Evolutionary conservation across 495 filamentous ascomycete species (phyloP), one percentile per base, ranked within the genome.

Genomic region (Mytilinidion resinicola): DNA sequence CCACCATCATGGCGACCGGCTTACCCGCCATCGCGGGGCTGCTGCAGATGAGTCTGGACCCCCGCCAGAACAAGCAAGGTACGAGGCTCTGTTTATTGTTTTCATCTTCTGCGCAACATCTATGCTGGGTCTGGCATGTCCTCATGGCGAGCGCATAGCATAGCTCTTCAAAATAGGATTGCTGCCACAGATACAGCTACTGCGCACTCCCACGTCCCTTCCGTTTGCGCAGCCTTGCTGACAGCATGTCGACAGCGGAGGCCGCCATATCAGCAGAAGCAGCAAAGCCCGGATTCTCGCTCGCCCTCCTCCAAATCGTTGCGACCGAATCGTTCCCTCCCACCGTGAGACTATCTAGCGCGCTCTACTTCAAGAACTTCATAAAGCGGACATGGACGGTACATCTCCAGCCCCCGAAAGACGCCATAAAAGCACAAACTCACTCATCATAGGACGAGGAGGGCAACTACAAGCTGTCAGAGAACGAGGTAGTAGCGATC

Each of bases 281-380:
- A 73, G 79, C 77, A 62, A 87, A 89, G 71, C 85, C 88, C 6
- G 84, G 85, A 57, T 99, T 93, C 74, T 89, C 93, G n/a, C 74
- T 96, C 53, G 78, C 82, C 52, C 82, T 99, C 37, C 84, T 99
- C 25, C 88, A 88, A 55, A 90, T 97, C 67, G 90, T 95, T 51
- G 89, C 88, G 19, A 80, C 84, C 60, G 83, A 83, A 19, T 70
- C 76, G 25, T 82, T 82, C 58, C 83, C 87, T 9, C 71, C 76
- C 50, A 90, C 89, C 65, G 90, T 85, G 61, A 85, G 95, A 25
- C 86, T 97, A 44, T 82, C 93, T n/a, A 87, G 88, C 66, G 90
- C 93, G 30, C 78, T 99, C 47, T 95, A 85, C 76, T 97, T 99
- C 80, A 99, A 99, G 76, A 99, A 99, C 74, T 91, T 92, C 69